These are phyloP conservation scores for Selaginella tamariscina DNA, from an alignment of 75 land plant species.

Conservation along the genomic window DNA sequence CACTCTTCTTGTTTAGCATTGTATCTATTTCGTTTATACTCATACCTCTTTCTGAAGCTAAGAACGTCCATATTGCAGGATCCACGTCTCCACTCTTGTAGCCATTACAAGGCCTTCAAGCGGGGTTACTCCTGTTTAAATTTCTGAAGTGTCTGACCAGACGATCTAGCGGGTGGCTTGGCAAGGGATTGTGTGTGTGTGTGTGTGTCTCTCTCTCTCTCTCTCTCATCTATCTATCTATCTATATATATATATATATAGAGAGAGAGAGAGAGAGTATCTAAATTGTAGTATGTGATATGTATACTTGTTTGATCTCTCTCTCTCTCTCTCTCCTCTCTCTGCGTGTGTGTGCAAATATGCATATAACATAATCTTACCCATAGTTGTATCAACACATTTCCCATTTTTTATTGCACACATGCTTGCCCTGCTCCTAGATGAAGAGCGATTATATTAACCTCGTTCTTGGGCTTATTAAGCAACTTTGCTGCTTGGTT, in stretches of 20 bases:
- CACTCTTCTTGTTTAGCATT: slow-evolving; percentile 36
- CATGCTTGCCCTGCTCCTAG: slow-evolving; percentile 44
- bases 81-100: slow-evolving; percentile 35
- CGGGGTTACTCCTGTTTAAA: slow-evolving; percentile 34
- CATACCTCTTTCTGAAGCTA: slow-evolving; percentile 23
- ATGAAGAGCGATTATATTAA: slow-evolving; percentile 32
- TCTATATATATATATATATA: no score
- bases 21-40: slow-evolving; percentile 15
- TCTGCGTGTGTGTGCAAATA: no score
- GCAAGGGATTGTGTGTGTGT: no score
- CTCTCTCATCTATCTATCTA: no score
- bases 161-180: no score
- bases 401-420: slow-evolving; percentile 32
- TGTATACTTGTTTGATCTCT: no score
- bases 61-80: slow-evolving; percentile 27
- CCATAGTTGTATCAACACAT: slow-evolving; percentile 34
- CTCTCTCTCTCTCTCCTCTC: no score
- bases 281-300: no score
- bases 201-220: no score
- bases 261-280: no score
- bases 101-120: slow-evolving; percentile 39
- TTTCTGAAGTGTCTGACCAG: no score
- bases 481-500: slow-evolving; percentile 17
- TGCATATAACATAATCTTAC: no score
- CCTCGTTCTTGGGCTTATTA: slow-evolving; percentile 18